Base-by-base conservation (phyloP, 768 basidiomycete genomes). In the Porphyrellus cyaneotinctus region DNA sequence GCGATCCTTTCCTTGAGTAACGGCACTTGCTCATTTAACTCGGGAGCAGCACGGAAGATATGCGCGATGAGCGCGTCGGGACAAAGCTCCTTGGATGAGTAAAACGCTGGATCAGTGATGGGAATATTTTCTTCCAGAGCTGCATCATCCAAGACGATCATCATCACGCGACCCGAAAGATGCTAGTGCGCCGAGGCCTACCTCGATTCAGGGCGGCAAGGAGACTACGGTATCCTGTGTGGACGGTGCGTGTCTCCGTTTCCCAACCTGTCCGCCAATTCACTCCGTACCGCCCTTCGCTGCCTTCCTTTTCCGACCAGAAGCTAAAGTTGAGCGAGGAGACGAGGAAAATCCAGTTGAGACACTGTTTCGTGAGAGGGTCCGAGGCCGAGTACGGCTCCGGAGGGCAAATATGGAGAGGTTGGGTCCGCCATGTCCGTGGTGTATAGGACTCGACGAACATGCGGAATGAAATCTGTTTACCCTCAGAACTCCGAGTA, bases 261-360 rank as follows among this genome's bases (percentile, higher is more conserved):
- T 69, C 71, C 88, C 90, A 91, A 1, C 83, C 80, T 9, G 75
- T 69, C 47, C 81, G 76, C 91, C 91, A 94, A 60, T 84, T 77
- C 3, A 95, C 83, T 20, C 87, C 89, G 63, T 83, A 95, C 24
- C 89, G 77, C 31, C 79, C 82, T 4, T 73, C 58, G 6, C 58
- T 68, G 0, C 82, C 80, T 55, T 85, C 82, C 37, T 70, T 75
- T 63, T 85, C 83, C 1, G 87, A 91, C 93, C 94, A 95, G 68
- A 91, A 95, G 61, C 80, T 88, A 69, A 91, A 95, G 68, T 92
- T 95, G 46, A 91, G 78, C 15, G 85, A 79, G 3, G 87, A 92
- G 37, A 95, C 84, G 54, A 90, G 79, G 70, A 95, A 94, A 53
- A 95, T 85, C 91, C 91, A 95, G 70, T 93, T 74, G 26, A 94